Evolutionary conservation across 495 filamentous ascomycete species (phyloP).

Genomic region (Schizothecium vesticola): DNA sequence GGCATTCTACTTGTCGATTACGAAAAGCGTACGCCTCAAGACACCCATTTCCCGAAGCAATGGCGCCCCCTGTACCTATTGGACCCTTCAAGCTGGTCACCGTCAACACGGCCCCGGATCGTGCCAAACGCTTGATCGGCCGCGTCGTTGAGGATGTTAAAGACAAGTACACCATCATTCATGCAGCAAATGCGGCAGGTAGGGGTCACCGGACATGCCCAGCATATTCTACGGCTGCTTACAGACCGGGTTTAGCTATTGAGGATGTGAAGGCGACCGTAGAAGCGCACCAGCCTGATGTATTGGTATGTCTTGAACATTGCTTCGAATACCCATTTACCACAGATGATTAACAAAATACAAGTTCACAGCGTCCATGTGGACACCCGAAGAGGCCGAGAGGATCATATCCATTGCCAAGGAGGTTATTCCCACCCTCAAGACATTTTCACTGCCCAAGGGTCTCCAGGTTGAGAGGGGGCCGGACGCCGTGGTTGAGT

Average conservation of each 20-base stretch:
- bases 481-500: slow-evolving; percentile 61
- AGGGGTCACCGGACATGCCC: slow-evolving; percentile 14
- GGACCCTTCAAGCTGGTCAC: slow-evolving; percentile 60
- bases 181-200: slow-evolving; percentile 56
- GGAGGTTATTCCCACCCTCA: slow-evolving; percentile 39
- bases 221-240: not conserved
- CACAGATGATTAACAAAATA: not conserved
- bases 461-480: slow-evolving; percentile 60
- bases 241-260: slow-evolving; percentile 16
- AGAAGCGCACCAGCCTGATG: slow-evolving; percentile 19
- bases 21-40: not conserved
- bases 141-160: slow-evolving; percentile 53
- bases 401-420: slow-evolving; percentile 53
- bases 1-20: not conserved
- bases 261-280: slow-evolving; percentile 24
- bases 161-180: slow-evolving; percentile 54
- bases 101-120: slow-evolving; percentile 64
- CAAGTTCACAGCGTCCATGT: slow-evolving; percentile 66
- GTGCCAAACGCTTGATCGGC: slow-evolving; percentile 57
- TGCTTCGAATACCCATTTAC: not conserved
- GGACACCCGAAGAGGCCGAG: slow-evolving; percentile 53
- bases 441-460: slow-evolving; percentile 56
- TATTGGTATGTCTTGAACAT: slow-evolving; percentile 30
- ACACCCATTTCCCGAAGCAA: not conserved
- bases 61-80: slow-evolving; percentile 38